These are phyloP conservation scores for Pythium phragmitis DNA, from an alignment of 352 stramenopile species.

Conservation along the genomic window DNA sequence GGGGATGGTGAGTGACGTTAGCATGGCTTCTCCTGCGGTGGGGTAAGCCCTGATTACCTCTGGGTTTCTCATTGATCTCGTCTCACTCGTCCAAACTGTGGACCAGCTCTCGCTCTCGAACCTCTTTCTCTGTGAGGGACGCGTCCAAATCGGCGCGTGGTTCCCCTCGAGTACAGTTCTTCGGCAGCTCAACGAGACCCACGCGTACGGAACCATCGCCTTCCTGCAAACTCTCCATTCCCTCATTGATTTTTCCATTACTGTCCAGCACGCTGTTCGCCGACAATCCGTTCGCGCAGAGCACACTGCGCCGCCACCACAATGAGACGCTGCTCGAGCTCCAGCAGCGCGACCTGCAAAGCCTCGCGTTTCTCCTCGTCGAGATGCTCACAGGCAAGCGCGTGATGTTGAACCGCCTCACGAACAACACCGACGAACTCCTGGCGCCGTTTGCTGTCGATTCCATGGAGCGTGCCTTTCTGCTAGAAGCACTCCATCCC, in stretches of 20 bases:
- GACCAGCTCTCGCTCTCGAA: constrained; percentile 43
- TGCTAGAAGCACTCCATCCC: constrained; percentile 32
- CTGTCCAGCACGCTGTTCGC: constrained; percentile 28
- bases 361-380: constrained; percentile 54
- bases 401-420: constrained; percentile 34
- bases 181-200: constrained; percentile 18
- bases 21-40: constrained; percentile 32
- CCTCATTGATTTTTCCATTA: not conserved
- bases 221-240: not conserved
- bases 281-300: constrained; percentile 31
- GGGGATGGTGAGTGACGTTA: constrained; percentile 1
- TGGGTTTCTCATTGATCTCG: not conserved
- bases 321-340: constrained; percentile 11
- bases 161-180: constrained; percentile 38
- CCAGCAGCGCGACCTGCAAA: constrained; percentile 43
- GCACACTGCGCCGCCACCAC: constrained; percentile 29
- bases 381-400: constrained; percentile 60
- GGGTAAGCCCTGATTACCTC: constrained; percentile 27
- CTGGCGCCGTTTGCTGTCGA: constrained; percentile 25
- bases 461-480: constrained; percentile 33
- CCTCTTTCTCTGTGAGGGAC: constrained; percentile 38
- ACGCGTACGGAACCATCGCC: constrained; percentile 4
- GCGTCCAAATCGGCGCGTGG: constrained; percentile 38
- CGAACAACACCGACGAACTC: constrained; percentile 28
- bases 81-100: not conserved